Evolutionary conservation across 2,329 filamentous ascomycete genomes (phyloP).

Genomic region (Sclerotinia glacialis): DNA sequence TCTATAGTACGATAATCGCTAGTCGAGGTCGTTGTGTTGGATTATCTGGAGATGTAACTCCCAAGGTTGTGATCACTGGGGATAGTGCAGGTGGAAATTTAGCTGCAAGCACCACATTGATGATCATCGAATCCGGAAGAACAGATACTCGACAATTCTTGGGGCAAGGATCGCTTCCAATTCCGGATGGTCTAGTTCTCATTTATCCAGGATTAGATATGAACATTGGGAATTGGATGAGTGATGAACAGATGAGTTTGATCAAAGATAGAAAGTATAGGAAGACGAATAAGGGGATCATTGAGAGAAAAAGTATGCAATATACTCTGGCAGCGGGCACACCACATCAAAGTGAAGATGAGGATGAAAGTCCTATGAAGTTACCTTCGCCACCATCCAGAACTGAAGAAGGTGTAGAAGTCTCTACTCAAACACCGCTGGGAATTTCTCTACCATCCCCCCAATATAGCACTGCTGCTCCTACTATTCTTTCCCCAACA

Average conservation of each 20-base stretch:
- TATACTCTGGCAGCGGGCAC: constrained; percentile 83
- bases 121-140: constrained; percentile 77
- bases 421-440: background rate
- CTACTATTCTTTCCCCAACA: constrained; percentile 30
- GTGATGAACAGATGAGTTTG: constrained; percentile 92
- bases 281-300: constrained; percentile 72
- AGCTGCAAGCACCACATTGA: constrained; percentile 76
- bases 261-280: constrained; percentile 80
- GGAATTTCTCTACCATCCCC: constrained; percentile 9
- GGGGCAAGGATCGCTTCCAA: constrained; percentile 60
- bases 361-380: constrained; percentile 47
- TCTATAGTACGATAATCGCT: constrained; percentile 70
- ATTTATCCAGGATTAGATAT: constrained; percentile 91
- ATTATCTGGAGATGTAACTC: constrained; percentile 61
- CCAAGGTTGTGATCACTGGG: constrained; percentile 70
- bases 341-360: constrained; percentile 76
- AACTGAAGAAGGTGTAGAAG: background rate
- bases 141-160: constrained; percentile 55
- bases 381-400: constrained; percentile 25
- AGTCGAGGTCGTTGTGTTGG: constrained; percentile 74
- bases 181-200: constrained; percentile 77
- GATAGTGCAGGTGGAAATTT: constrained; percentile 83
- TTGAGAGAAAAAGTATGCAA: constrained; percentile 82
- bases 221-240: constrained; percentile 99
- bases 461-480: constrained; percentile 30